Evolutionary conservation across 352 stramenopile genomes (phyloP), one percentile per base, ranked within the genome.

Genomic region (Peronospora destructor): DNA sequence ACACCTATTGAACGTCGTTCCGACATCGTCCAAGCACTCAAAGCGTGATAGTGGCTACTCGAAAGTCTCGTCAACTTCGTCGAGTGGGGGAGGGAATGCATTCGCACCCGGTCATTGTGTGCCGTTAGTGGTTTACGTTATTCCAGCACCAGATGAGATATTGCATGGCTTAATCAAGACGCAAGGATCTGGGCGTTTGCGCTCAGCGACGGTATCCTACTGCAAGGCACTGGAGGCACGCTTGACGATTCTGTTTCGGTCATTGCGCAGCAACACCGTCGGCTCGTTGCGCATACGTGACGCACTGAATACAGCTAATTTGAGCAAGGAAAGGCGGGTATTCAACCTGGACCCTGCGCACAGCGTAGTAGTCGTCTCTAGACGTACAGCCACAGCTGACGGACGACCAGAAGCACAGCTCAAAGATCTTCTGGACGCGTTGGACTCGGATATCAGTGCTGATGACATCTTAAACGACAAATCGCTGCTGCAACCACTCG

Each of bases 261-360:
- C 78, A 7, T 51, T 87, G 9, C 70, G 78, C 4, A 66, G 72
- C 1, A 70, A 62, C 2, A 53, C 68, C 10, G 76, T 90, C 12
- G 76, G 73, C 10, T 73, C 68, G 2, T 45, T 81, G 7, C 63
- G 78, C 2, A 74, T 83, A 47, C 64, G 76, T 12, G 78, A 90
- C 21, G 64, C 65, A 11, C 44, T 90, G 4, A 73, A 62, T 13
- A 49, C 62, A 10, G 52, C 72, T 0, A 84, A 81, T 25, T 23
- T 85, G 30, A 73, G 63, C 55, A 90, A 87, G 44, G 78, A 90
- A 40, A 65, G 76, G 0, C 74, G 78, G 1, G 37, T 85, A 23
- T 86, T 85, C 37, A 80, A 83, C 17, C 48, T 85, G 23, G 78
- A 90, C 26, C 70, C 74, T n/a, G 57, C 76, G 5, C 78, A 90